Percentiles rank a stretch among this genome's conserved stretches.
These are phyloP conservation scores for Globisporangium cederbergense DNA, from an alignment of 352 stramenopile species.

Conservation along the genomic window DNA sequence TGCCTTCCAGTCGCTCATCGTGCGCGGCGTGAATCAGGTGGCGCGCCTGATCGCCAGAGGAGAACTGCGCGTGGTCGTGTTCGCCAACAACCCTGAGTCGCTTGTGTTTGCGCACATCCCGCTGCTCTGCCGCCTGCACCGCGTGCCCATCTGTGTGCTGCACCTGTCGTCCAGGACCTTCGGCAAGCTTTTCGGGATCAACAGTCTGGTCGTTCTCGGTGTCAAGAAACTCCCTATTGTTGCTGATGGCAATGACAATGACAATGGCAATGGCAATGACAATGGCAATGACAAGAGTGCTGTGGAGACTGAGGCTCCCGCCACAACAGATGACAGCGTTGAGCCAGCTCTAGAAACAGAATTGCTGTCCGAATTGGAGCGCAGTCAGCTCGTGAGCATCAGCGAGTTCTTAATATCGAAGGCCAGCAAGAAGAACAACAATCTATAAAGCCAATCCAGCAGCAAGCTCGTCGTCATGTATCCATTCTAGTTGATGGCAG, in stretches of 20 bases:
- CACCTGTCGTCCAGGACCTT: conserved; percentile 68
- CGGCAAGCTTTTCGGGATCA: conserved; percentile 50
- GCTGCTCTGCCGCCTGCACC: conserved; percentile 61
- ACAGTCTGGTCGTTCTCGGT: conserved; percentile 51
- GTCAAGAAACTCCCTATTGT: conserved; percentile 24
- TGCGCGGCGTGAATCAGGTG: conserved; percentile 62
- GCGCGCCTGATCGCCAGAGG: conserved; percentile 32
- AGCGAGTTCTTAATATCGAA: conserved; percentile 57
- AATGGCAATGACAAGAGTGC: not conserved
- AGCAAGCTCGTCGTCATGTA: not conserved
- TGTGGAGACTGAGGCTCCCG: not conserved
- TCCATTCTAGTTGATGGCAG: not conserved
- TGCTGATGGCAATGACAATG: not conserved
- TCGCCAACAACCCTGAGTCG: conserved; percentile 60
- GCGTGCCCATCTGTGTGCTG: conserved; percentile 66
- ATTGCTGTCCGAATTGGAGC: conserved; percentile 24
- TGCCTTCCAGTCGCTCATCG: conserved; percentile 24
- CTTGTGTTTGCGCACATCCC: conserved; percentile 60
- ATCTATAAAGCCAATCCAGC: conserved; percentile 5
- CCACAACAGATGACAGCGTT: not conserved
- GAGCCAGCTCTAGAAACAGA: not conserved
- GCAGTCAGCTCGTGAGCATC: conserved; percentile 54
- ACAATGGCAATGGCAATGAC: not conserved
- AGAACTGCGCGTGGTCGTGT: conserved; percentile 58
- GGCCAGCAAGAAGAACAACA: conserved; percentile 46